These are phyloP conservation scores for Pseudocercospora pini-densiflorae DNA, from an alignment of 2,329 filamentous ascomycete species.

Conservation along the genomic window DNA sequence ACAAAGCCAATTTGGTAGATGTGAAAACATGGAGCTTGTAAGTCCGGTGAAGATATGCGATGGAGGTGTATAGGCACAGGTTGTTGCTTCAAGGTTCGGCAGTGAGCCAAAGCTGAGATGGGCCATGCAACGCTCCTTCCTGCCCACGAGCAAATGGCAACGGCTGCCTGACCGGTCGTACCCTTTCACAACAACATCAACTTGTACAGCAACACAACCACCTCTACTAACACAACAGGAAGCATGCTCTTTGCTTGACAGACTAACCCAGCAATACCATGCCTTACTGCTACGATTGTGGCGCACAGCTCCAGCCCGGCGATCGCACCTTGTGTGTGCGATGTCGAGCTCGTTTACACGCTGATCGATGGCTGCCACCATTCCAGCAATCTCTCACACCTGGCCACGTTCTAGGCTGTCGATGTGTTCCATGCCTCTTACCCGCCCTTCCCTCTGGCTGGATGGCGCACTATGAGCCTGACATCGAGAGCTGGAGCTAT, in stretches of 20 bases:
- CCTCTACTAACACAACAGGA: neutral
- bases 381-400: neutral
- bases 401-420: neutral
- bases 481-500: neutral
- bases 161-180: no score
- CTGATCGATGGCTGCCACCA: neutral
- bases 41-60: neutral
- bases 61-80: neutral
- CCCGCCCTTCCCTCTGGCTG: neutral
- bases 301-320: neutral
- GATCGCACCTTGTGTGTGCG: neutral
- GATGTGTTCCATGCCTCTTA: neutral
- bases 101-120: neutral
- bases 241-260: neutral
- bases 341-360: neutral
- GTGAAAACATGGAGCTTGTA: neutral
- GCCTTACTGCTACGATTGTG: neutral
- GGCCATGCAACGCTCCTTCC: no score
- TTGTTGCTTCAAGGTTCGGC: neutral
- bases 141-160: no score
- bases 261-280: neutral
- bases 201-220: neutral
- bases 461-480: neutral
- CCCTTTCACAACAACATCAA: neutral
- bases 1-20: neutral